Evolutionary conservation across 352 stramenopile genomes (phyloP).

Genomic region (Phytophthora ramorum): DNA sequence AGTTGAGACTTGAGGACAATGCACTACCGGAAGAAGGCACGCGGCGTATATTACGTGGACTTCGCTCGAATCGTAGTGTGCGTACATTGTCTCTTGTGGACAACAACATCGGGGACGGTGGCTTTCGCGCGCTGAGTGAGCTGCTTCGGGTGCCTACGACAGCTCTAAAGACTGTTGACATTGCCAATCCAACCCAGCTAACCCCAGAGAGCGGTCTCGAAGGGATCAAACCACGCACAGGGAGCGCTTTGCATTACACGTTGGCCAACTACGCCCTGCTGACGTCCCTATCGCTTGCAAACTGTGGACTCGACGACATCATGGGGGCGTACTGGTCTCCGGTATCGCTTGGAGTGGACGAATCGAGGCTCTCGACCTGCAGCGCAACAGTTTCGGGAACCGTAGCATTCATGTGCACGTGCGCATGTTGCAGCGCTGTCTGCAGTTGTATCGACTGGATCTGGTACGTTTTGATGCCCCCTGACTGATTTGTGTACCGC

Average conservation of each 20-base stretch:
- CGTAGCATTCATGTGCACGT: slow-evolving; percentile 35
- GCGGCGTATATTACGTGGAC: slow-evolving; percentile 34
- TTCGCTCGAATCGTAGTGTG: slow-evolving; percentile 39
- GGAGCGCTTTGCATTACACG: slow-evolving; percentile 39
- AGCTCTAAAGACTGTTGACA: slow-evolving; percentile 24
- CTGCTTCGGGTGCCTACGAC: slow-evolving; percentile 36
- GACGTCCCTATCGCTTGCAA: slow-evolving; percentile 37
- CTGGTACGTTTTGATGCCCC: slow-evolving; percentile 33
- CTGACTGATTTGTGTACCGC: not conserved
- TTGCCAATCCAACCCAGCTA: slow-evolving; percentile 44
- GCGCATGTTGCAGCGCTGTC: slow-evolving; percentile 45
- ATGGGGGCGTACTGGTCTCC: slow-evolving; percentile 45
- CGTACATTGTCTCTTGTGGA: slow-evolving; percentile 32
- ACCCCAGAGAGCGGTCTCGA: slow-evolving; percentile 27
- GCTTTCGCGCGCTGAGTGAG: slow-evolving; percentile 39
- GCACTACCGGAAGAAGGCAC: slow-evolving; percentile 41
- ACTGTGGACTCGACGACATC: slow-evolving; percentile 46
- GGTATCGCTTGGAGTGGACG: slow-evolving; percentile 48
- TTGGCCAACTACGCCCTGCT: slow-evolving; percentile 46
- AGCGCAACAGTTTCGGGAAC: slow-evolving; percentile 44
- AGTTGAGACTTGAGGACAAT: slow-evolving; percentile 51
- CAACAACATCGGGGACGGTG: slow-evolving; percentile 44
- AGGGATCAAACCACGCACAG: slow-evolving; percentile 27
- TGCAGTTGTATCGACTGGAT: slow-evolving; percentile 40
- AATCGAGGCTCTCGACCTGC: slow-evolving; percentile 44